Percentiles rank a stretch among this genome's conserved stretches.
Evolutionary conservation across 306 rosid genomes (phyloP).

Genomic region (Sesbania bispinosa): DNA sequence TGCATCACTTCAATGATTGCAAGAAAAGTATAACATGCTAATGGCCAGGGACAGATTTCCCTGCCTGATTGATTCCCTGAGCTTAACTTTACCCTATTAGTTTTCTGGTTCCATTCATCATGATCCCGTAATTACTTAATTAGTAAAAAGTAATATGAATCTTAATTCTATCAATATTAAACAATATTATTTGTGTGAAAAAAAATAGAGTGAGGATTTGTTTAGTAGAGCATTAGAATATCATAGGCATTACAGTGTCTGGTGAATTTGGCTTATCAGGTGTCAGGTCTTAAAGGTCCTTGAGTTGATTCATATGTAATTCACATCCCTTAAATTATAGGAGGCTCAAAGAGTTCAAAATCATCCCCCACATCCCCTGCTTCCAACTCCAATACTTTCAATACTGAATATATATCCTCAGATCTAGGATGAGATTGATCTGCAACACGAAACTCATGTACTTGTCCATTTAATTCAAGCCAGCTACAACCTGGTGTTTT

Average conservation of each 20-base stretch:
- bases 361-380: constrained; percentile 37
- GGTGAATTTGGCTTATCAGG: background rate
- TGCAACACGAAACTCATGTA: constrained; percentile 67
- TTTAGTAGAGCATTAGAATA: background rate
- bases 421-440: constrained; percentile 65
- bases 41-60: background rate
- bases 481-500: constrained; percentile 75
- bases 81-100: background rate
- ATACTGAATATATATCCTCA: constrained; percentile 44
- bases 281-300: background rate
- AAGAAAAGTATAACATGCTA: background rate
- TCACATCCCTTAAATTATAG: constrained; percentile 3
- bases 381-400: constrained; percentile 53
- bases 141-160: background rate
- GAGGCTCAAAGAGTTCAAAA: constrained; percentile 9
- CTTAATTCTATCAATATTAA: background rate
- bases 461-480: constrained; percentile 63
- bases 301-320: constrained; percentile 11
- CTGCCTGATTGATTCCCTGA: background rate
- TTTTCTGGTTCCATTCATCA: background rate
- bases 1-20: background rate
- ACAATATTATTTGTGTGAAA: background rate
- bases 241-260: background rate
- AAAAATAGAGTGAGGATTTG: background rate
- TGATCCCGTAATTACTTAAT: background rate